Conservation (phyloP, 495 filamentous ascomycete genomes). For the Tuber magnatum region DNA sequence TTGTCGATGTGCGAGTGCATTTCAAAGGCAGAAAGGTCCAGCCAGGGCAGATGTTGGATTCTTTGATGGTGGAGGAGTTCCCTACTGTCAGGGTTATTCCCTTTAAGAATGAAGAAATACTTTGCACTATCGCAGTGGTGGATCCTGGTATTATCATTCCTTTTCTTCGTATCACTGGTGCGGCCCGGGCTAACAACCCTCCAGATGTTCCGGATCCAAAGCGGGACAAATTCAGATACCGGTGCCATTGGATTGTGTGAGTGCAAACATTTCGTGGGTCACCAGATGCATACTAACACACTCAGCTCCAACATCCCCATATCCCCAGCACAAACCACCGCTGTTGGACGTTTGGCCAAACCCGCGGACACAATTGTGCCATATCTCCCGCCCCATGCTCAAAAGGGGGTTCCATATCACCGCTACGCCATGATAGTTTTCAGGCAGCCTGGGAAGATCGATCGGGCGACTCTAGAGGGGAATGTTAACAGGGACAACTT, state of each 20-base stretch:
- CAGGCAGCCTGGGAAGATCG: slow-evolving; percentile 62
- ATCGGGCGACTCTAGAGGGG: slow-evolving; percentile 54
- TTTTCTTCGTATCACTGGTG: not conserved
- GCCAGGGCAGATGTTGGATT: slow-evolving; percentile 72
- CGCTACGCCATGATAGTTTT: slow-evolving; percentile 75
- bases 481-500: slow-evolving; percentile 55
- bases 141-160: slow-evolving; percentile 50
- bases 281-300: not conserved
- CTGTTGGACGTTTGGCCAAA: slow-evolving; percentile 46
- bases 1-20: slow-evolving; percentile 66
- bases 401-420: slow-evolving; percentile 89
- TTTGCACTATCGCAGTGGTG: slow-evolving; percentile 75
- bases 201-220: slow-evolving; percentile 75
- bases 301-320: slow-evolving; percentile 50
- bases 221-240: slow-evolving; percentile 67
- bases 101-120: slow-evolving; percentile 70
- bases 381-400: slow-evolving; percentile 77
- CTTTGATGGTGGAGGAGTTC: slow-evolving; percentile 57
- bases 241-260: slow-evolving; percentile 73
- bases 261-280: slow-evolving; percentile 44
- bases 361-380: slow-evolving; percentile 62
- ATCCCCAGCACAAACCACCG: slow-evolving; percentile 47
- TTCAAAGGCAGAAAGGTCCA: slow-evolving; percentile 61
- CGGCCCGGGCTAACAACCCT: not conserved
- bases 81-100: slow-evolving; percentile 74